Base-by-base conservation (phyloP, 176 grass and related monocot species). In the Carex kokanica region DNA sequence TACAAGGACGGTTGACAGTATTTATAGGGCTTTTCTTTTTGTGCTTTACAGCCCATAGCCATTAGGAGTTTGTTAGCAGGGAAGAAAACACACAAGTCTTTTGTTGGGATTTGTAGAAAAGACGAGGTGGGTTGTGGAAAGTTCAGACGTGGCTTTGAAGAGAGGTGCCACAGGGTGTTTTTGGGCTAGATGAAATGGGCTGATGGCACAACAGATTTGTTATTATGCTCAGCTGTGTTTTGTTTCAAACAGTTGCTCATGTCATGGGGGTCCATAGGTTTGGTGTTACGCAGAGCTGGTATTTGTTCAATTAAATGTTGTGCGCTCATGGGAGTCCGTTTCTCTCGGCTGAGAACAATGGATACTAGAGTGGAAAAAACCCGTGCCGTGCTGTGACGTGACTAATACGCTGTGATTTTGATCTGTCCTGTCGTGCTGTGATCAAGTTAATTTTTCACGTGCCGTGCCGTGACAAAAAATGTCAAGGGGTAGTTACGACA, bases 81-180 rank as follows among this genome's bases (percentile, higher is more conserved):
- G 80, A 62, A 81, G 5, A 43, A 31, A 60, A 63, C 29, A 81
- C 45, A 15, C 0, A 23, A 1, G 31, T 21, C 3, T 36, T 43
- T 81, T 62, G 78, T 81, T 45, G 31, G 8, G 8, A 67, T 82
- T 67, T 11, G 40, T 41, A 49, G 32, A 67, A 82, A 82, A 49
- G 25, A 47, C 60, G 24, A 45, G 62, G 60, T 43, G 14, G 15
- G 61, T 64, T 29, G 5, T 23, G 13, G 24, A 67, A 49, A 67
- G 13, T 67, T 14, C 10, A 29, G 23, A 82, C 15, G 80, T 82
- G 80, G 80, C 61, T 65, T 82, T 61, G 16, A 29, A 31, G 45
- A 40, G 21, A 27, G 80, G 11, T 16, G 60, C 60, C 80, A 11
- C 45, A 6, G 8, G 21, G 41, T 20, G 40, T 47, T 82, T 82